Evolutionary conservation across 1,139 yeast genomes (phyloP), one percentile per base, ranked within the genome.

Genomic region (Scheffersomyces cryptocercus): DNA sequence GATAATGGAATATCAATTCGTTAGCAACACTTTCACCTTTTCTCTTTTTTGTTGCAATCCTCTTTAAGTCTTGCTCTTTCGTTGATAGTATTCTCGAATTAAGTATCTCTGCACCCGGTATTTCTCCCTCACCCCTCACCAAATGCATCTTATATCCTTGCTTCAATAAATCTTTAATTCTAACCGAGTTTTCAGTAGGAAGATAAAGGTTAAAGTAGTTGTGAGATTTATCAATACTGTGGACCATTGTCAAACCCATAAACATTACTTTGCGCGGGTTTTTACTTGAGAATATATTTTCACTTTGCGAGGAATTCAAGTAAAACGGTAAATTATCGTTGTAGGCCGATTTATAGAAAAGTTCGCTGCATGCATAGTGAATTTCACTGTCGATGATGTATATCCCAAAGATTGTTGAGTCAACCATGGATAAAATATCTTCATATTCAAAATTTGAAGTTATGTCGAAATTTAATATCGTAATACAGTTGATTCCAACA

Each of bases 81-180:
- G 47, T 51, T 29, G 38, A 45, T 3, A 62, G 41, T 28, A 63
- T 48, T 6, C 49, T 53, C 8, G 66, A 65, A 50, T 59, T 58
- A 9, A 68, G 48, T 12, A 70, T 48, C 43, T 74, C 79, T 15
- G 63, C 52, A 4, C 53, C 41, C 0, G 78, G 76, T 1, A 73
- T 49, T 39, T 82, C 88, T 1, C 89, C 80, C 35, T 82, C 77
- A 1, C 95, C 95, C 49, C 88, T 75, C 0, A 81, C 73, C 1
- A 88, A 47, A 0, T 85, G 46, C 38, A 83, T 56, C 37, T 70
- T 70, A 36, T 55, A 56, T 0, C 69, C 68, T 2, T 59, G 49
- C 4, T 36, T 36, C 14, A 62, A 46, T 16, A 47, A 44, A 16
- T 34, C 36, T 20, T 33, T 52, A 29, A 63, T 46, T 14, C 14